phyloP scores from a whole-genome alignment of 345 rosid species.

The Eucalyptus cloeziana region DNA sequence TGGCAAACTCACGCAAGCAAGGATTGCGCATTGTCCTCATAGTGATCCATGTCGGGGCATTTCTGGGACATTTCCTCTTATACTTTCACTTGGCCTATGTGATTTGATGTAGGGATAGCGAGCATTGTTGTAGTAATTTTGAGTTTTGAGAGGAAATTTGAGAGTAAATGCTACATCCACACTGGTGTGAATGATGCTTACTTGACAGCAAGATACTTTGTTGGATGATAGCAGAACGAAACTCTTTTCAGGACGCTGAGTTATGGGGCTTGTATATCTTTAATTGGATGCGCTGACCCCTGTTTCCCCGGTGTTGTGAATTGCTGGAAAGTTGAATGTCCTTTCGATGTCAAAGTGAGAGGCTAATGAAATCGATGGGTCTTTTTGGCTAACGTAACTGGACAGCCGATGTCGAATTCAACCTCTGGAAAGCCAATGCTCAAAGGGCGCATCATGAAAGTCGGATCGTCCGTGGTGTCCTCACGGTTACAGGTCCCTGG shows the following conservation, averaged over 20 bases:
- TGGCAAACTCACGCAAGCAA: not conserved
- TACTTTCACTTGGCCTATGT: not conserved
- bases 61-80: not conserved
- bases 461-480: not conserved
- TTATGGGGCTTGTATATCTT: not conserved
- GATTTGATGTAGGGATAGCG: not conserved
- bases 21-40: not conserved
- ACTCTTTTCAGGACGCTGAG: not conserved
- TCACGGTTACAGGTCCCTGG: not conserved
- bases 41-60: not conserved
- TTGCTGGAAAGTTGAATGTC: not conserved
- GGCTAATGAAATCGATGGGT: not conserved
- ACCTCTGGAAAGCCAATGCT: too few relatives aligned
- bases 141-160: not conserved
- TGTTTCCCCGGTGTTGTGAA: not conserved
- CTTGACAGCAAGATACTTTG: not conserved
- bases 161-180: not conserved
- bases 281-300: not conserved
- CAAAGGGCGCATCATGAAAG: not conserved
- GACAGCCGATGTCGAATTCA: not conserved
- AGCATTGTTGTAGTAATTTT: not conserved
- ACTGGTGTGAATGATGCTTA: not conserved
- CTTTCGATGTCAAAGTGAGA: not conserved
- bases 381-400: not conserved
- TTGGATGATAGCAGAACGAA: not conserved